Evolutionary conservation across 2,329 filamentous ascomycete genomes (phyloP).

Genomic region (Rhynchosporium graminicola): DNA sequence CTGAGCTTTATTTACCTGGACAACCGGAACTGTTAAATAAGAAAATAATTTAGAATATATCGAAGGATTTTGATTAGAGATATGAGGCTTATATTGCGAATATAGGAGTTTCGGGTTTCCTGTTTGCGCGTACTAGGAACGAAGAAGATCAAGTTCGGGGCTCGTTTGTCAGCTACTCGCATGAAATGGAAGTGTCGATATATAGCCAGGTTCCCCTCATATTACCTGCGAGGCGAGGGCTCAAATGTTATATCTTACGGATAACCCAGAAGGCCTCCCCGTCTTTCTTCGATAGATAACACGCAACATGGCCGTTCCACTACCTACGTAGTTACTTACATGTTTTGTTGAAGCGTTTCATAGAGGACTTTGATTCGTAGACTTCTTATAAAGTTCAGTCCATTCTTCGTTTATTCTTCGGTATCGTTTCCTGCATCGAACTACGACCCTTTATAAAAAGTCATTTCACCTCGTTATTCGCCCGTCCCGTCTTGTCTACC

Average conservation of each 20-base stretch:
- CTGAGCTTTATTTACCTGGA: too few relatives aligned
- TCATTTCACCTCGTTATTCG: neutral
- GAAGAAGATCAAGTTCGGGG: too few relatives aligned
- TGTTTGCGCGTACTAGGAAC: too few relatives aligned
- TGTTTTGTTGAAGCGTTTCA: neutral
- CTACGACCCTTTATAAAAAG: neutral
- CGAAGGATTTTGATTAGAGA: too few relatives aligned
- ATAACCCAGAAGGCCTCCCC: too few relatives aligned
- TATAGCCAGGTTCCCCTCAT: neutral
- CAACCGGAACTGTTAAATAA: too few relatives aligned
- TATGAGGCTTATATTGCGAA: too few relatives aligned
- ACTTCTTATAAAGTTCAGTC: neutral
- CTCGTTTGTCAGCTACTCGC: constrained; percentile 3
- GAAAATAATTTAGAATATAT: too few relatives aligned
- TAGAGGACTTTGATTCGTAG: neutral
- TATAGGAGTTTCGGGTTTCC: neutral
- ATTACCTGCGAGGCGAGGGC: too few relatives aligned
- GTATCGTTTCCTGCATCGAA: neutral
- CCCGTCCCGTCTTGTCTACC: neutral
- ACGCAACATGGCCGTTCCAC: neutral
- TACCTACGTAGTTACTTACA: neutral
- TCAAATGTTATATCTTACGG: too few relatives aligned
- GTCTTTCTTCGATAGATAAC: neutral
- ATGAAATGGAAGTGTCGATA: constrained; percentile 12
- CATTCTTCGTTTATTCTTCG: neutral